These are phyloP conservation scores for Vitis hybrid DNA, from an alignment of 177 flowering plant species.

Conservation along the genomic window DNA sequence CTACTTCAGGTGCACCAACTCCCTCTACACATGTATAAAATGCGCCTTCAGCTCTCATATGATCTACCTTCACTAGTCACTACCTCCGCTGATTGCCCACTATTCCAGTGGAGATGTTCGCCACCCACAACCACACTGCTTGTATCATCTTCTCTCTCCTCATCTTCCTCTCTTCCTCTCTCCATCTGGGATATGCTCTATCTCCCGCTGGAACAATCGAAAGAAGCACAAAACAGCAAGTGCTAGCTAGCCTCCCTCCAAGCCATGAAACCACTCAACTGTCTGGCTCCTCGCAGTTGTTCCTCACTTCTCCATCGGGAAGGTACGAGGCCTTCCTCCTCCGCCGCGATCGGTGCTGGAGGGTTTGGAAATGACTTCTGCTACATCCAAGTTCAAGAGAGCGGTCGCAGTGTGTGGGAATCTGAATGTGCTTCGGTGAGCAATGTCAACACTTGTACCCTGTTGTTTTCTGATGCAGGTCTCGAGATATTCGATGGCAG, in stretches of 20 bases:
- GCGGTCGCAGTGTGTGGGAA: conserved; percentile 40
- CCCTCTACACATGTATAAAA: no score
- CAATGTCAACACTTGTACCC: conserved; percentile 32
- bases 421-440: conserved; percentile 43
- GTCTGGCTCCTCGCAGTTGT: conserved; percentile 23
- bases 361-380: conserved; percentile 48
- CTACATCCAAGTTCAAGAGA: conserved; percentile 38
- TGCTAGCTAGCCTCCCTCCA: conserved; percentile 35
- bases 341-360: conserved; percentile 37
- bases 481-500: conserved; percentile 49
- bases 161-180: conserved; percentile 6
- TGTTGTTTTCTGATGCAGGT: conserved; percentile 43
- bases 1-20: no score
- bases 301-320: conserved; percentile 41
- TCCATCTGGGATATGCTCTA: conserved; percentile 13
- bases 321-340: conserved; percentile 34
- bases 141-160: conserved; percentile 13
- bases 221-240: conserved; percentile 35
- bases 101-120: no score
- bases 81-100: no score
- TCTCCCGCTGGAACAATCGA: conserved; percentile 33
- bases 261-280: conserved; percentile 11
- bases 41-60: no score
- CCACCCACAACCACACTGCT: conserved; percentile 8
- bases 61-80: no score